Evolutionary conservation across 2,329 filamentous ascomycete species (phyloP).

Genomic region (Cytospora paraplurivora): DNA sequence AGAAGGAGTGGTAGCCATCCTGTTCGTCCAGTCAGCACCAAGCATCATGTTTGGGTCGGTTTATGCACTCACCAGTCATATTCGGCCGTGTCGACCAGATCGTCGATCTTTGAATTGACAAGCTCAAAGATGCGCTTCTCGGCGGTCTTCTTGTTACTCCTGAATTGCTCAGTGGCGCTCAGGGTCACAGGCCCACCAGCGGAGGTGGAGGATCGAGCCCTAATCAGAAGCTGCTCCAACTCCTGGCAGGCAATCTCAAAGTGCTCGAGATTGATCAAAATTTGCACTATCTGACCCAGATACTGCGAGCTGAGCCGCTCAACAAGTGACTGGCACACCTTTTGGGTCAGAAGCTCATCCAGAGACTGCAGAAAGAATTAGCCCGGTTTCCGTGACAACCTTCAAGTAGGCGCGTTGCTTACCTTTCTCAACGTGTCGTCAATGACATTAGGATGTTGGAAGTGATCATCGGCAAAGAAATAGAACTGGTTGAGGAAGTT

Average conservation of each 20-base stretch:
- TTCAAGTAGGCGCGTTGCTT: slow-evolving; percentile 26
- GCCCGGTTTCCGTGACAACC: background rate
- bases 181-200: slow-evolving; percentile 79
- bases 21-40: slow-evolving; percentile 33
- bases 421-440: slow-evolving; percentile 86
- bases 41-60: background rate
- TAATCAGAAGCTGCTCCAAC: slow-evolving; percentile 81
- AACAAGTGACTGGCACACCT: slow-evolving; percentile 88
- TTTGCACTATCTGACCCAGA: slow-evolving; percentile 96
- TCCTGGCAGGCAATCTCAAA: slow-evolving; percentile 93
- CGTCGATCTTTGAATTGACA: slow-evolving; percentile 98
- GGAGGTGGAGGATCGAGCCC: slow-evolving; percentile 79
- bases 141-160: slow-evolving; percentile 88
- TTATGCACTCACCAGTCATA: slow-evolving; percentile 74
- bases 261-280: slow-evolving; percentile 95
- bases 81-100: slow-evolving; percentile 93
- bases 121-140: slow-evolving; percentile 98
- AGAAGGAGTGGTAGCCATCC: slow-evolving; percentile 59
- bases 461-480: slow-evolving; percentile 95
- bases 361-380: slow-evolving; percentile 60
- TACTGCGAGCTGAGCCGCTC: slow-evolving; percentile 91
- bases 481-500: slow-evolving; percentile 99
- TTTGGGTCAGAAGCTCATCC: slow-evolving; percentile 90
- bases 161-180: slow-evolving; percentile 82
- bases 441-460: slow-evolving; percentile 85